Base-by-base conservation (phyloP, 768 basidiomycete species). In the Panaeolus papilionaceus region DNA sequence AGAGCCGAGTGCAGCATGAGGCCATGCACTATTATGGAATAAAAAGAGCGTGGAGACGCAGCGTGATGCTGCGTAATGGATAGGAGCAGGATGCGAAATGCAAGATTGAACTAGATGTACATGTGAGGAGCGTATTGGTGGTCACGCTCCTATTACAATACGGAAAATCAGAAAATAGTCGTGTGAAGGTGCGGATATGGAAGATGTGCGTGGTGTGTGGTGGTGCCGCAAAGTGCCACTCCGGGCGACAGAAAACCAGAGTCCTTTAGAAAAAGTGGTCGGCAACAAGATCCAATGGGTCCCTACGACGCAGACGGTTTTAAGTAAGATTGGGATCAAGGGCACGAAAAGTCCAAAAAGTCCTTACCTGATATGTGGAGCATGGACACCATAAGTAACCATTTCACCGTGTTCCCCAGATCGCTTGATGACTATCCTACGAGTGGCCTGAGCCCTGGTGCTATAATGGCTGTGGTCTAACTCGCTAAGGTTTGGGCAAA, bases 381-480 rank as follows among this genome's bases (percentile, higher is more conserved):
- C 74, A 66, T 69, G 62, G 20, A 81, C 73, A 38, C 72, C 72
- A 68, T 85, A 84, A 64, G 75, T 69, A 7, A 82, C 75, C 65
- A 74, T 68, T 65, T 75, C 72, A 1, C 76, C 75, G 33, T 77
- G 70, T 4, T 73, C 73, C 14, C 70, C 74, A 44, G 79, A 75
- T 64, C 82, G 79, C 20, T 74, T 70, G 47, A 86, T 80, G 14
- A 77, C 74, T 61, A 86, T 81, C 51, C 80, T 71, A 64, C 79
- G 82, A 62, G 65, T 75, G 4, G 75, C 78, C 10, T 75, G 71
- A 45, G 78, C 68, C 23, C 80, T 79, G 20, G 75, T 71, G 64
- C 82, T 73, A 39, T 74, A 75, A 38, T 78, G 73, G 23, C 76
- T 76, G 68, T 85, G 81, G 66, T 85, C 84, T 8, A 86, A 71